phyloP scores from a whole-genome alignment of 2,329 filamentous ascomycete genomes.

The Xylaria sp. region DNA sequence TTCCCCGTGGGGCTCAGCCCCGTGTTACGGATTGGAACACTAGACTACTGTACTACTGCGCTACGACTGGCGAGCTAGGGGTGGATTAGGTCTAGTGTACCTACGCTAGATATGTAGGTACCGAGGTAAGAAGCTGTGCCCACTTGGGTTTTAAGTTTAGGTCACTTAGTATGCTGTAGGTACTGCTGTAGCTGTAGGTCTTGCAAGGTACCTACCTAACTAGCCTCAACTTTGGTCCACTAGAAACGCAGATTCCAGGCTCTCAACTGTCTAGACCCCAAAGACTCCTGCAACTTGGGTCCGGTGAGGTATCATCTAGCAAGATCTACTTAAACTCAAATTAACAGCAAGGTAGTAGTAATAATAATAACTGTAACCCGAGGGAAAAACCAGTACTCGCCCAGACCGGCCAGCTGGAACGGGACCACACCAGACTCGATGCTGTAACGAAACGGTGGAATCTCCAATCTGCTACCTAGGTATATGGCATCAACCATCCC shows the following conservation, averaged over 20 bases:
- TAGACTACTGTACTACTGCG: background rate
- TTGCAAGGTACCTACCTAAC: background rate
- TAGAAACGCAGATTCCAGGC: background rate
- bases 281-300: constrained; percentile 2
- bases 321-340: constrained; percentile 1
- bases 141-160: no score
- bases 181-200: no score
- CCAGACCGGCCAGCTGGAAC: constrained; percentile 11
- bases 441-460: constrained; percentile 8
- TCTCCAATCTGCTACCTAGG: constrained; percentile 12
- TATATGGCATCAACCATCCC: constrained; percentile 5
- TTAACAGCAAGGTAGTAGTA: background rate
- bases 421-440: background rate
- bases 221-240: background rate
- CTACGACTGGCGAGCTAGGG: background rate
- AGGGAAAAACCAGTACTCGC: background rate
- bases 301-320: constrained; percentile 19
- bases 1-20: constrained; percentile 21
- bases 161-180: no score
- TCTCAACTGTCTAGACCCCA: background rate
- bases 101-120: background rate
- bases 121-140: background rate
- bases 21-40: background rate
- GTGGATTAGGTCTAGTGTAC: background rate
- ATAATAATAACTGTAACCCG: constrained; percentile 8